Base-by-base conservation (phyloP, 805 yeast genomes). In the Pichia ethanolica region DNA sequence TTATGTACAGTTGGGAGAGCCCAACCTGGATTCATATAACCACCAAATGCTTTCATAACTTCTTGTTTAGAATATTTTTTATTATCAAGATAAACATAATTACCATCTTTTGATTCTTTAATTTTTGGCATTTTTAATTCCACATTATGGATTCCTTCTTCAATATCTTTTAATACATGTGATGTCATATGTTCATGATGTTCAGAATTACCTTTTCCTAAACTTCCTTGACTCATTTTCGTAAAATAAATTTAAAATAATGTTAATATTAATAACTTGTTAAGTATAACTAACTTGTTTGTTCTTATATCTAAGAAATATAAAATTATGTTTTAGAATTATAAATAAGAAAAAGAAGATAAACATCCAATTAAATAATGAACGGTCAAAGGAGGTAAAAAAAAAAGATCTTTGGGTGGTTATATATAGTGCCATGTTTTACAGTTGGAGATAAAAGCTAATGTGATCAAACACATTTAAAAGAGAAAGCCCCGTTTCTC, bases 11-110 rank as follows among this genome's bases (percentile, higher is more conserved):
- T 41, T 11, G 49, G 49, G n/a, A 35, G 11, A 30, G 77, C 63
- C 51, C 71, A 45, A 72, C 87, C 90, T 33, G 91, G 87, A 56
- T 81, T 81, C 64, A 85, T 70, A 34, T 82, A 73, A 81, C 96
- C 96, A 64, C 95, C 96, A 57, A 84, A 84, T 3, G 90, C 90
- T 30, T 67, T 65, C 39, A 70, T 67, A 51, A 84, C 70, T 45
- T 85, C 90, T 46, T 71, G 60, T 56, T 74, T 77, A 49, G 78
- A 71, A 52, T 83, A 87, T 64, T 76, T 81, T 53, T 84, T 80
- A 58, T 81, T 74, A 7, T 95, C 95, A 56, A 87, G 77, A 53
- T 71, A 78, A 51, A 87, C 72, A 62, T 78, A 82, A 40, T 83
- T 85, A 42, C 79, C 80, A 56, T 80, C 82, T n/a, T 14, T 8